These are phyloP conservation scores for Fusarium oligoseptatum DNA, from an alignment of 2,329 filamentous ascomycete genomes.

Conservation along the genomic window DNA sequence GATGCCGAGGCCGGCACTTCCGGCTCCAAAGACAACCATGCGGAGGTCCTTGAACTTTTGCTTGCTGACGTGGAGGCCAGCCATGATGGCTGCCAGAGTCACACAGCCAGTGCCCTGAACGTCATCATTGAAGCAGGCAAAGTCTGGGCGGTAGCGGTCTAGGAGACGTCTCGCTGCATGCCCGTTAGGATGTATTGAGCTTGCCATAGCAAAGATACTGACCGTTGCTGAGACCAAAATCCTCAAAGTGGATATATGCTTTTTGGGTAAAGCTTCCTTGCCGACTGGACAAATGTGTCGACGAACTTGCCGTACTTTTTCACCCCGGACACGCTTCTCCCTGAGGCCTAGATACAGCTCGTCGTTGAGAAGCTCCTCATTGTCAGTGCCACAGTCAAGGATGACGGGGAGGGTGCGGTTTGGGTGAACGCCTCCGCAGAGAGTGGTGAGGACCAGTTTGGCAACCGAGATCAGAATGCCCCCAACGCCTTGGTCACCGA, in stretches of 20 bases:
- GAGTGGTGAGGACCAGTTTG: conserved; percentile 84
- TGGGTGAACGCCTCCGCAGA: conserved; percentile 90
- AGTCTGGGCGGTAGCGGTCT: conserved; percentile 78
- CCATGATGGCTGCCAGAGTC: conserved; percentile 84
- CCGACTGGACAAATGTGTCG: conserved; percentile 77
- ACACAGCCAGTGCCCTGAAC: conserved; percentile 92
- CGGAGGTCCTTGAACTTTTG: conserved; percentile 76
- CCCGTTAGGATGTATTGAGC: background rate
- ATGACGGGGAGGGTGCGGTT: conserved; percentile 83
- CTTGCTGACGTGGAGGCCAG: conserved; percentile 77
- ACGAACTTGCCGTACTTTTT: conserved; percentile 82
- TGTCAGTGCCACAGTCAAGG: conserved; percentile 88
- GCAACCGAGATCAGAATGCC: conserved; percentile 87
- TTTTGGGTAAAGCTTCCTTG: conserved; percentile 78
- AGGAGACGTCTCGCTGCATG: conserved; percentile 75
- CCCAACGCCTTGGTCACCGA: conserved; percentile 89
- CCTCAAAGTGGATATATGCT: conserved; percentile 91
- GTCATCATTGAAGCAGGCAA: conserved; percentile 92
- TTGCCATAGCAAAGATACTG: background rate
- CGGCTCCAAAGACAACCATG: conserved; percentile 83
- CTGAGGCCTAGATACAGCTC: conserved; percentile 83
- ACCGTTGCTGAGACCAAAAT: conserved; percentile 84
- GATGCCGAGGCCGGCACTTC: conserved; percentile 86
- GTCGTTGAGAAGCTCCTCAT: conserved; percentile 79
- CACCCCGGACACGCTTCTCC: conserved; percentile 74